Percentiles rank a stretch among this genome's conserved stretches.
phyloP scores from a whole-genome alignment of 2,329 filamentous ascomycete species.

The Aspergillus brasiliensis region DNA sequence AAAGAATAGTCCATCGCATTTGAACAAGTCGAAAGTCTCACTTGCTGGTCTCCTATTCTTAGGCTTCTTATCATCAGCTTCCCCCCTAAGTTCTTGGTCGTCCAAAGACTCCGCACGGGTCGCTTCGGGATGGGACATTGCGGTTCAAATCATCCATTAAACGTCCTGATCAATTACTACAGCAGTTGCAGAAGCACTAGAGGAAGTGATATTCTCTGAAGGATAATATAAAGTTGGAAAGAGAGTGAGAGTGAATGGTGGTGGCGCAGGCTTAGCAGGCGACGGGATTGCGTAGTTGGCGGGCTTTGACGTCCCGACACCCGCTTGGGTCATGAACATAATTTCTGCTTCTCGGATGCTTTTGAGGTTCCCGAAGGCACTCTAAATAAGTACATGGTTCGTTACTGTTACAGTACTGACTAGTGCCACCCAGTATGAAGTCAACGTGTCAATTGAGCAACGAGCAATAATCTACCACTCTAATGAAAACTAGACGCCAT shows the following conservation, averaged over 20 bases:
- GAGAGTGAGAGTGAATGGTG: neutral
- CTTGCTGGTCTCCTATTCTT: conserved; percentile 92
- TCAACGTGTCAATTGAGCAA: neutral
- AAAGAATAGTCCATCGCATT: neutral
- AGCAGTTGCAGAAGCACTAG: neutral
- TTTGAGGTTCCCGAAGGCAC: neutral
- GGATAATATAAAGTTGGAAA: neutral
- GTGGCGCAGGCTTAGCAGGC: conserved; percentile 14
- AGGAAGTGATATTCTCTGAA: neutral
- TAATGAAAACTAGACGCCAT: neutral
- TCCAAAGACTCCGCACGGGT: conserved; percentile 47
- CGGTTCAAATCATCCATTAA: conserved; percentile 14
- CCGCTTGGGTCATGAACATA: neutral
- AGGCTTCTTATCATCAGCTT: conserved; percentile 67
- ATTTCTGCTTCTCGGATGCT: neutral
- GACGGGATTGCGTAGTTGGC: conserved; percentile 15
- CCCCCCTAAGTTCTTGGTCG: conserved; percentile 45
- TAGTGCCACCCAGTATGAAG: neutral
- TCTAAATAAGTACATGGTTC: neutral
- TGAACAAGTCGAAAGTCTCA: conserved; percentile 47
- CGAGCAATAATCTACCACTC: neutral
- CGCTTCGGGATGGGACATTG: conserved; percentile 48
- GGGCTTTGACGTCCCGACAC: conserved; percentile 11
- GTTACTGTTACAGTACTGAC: neutral
- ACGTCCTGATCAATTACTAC: neutral